Evolutionary conservation across 805 yeast genomes (phyloP).

Genomic region (Ogataea nakhonphanomensis): DNA sequence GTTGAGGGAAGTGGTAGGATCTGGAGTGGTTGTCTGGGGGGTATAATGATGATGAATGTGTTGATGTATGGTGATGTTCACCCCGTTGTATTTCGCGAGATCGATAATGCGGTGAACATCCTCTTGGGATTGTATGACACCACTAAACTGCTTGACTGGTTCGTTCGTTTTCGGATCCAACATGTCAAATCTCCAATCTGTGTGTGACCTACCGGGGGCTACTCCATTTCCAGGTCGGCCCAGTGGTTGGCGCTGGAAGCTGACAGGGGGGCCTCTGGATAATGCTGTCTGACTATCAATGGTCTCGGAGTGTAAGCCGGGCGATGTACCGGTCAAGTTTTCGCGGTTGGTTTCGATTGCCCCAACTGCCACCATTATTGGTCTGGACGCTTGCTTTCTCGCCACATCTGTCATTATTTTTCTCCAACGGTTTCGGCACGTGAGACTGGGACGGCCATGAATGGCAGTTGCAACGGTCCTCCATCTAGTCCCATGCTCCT

Average conservation of each 20-base stretch:
- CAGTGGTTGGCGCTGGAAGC: constrained; percentile 20
- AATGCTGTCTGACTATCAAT: not conserved
- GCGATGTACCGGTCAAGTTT: too few relatives aligned
- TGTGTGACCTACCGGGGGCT: constrained; percentile 27
- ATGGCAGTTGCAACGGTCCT: constrained; percentile 69
- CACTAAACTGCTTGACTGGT: constrained; percentile 41
- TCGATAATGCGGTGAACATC: constrained; percentile 55
- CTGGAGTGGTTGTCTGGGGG: constrained; percentile 38
- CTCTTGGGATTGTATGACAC: constrained; percentile 50
- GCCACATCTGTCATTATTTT: constrained; percentile 76
- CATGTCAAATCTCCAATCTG: constrained; percentile 64
- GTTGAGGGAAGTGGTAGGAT: constrained; percentile 52
- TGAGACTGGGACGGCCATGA: constrained; percentile 78
- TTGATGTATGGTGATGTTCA: constrained; percentile 74
- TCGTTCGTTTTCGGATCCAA: constrained; percentile 42
- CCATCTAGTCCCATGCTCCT: constrained; percentile 83
- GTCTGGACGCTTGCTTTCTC: constrained; percentile 56
- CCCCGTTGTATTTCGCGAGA: constrained; percentile 54
- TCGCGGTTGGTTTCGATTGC: constrained; percentile 14
- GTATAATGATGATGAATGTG: constrained; percentile 79
- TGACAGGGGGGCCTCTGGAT: not conserved
- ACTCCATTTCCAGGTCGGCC: constrained; percentile 7
- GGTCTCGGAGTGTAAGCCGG: not conserved
- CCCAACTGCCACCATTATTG: constrained; percentile 58
- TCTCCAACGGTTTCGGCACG: constrained; percentile 92